Percentiles rank a stretch among this genome's conserved stretches.
Conservation (phyloP, 148 eudicot genomes). For the Gaultheria prostrata region DNA sequence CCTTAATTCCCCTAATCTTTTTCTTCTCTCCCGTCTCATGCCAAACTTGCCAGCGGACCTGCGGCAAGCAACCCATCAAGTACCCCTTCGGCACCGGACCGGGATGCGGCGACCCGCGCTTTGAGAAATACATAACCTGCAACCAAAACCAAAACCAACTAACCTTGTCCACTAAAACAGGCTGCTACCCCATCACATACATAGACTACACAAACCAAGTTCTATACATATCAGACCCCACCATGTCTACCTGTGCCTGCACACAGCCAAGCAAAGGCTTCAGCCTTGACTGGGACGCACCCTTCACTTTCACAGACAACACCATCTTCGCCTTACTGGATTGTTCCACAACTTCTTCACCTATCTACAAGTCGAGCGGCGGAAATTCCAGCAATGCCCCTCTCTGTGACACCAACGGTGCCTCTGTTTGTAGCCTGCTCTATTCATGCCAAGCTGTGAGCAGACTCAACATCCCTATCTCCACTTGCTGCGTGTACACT, state of each 20-base stretch:
- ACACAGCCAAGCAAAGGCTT: slow-evolving; percentile 72
- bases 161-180: slow-evolving; percentile 61
- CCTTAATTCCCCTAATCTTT: slow-evolving; percentile 22
- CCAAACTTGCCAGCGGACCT: slow-evolving; percentile 67
- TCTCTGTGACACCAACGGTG: slow-evolving; percentile 57
- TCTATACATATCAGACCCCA: slow-evolving; percentile 61
- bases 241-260: slow-evolving; percentile 83
- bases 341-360: slow-evolving; percentile 53
- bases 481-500: slow-evolving; percentile 78
- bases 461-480: slow-evolving; percentile 50
- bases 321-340: slow-evolving; percentile 72
- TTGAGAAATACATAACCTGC: slow-evolving; percentile 55
- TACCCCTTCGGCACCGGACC: slow-evolving; percentile 81
- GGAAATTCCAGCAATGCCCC: slow-evolving; percentile 40
- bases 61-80: slow-evolving; percentile 60
- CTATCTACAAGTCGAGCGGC: slow-evolving; percentile 38
- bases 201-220: slow-evolving; percentile 61
- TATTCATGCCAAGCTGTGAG: slow-evolving; percentile 75
- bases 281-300: slow-evolving; percentile 83
- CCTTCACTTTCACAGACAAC: slow-evolving; percentile 61
- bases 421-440: slow-evolving; percentile 54
- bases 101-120: slow-evolving; percentile 84
- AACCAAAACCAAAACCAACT: slow-evolving; percentile 42
- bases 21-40: slow-evolving; percentile 33
- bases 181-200: slow-evolving; percentile 64